Evolutionary conservation across 2,329 filamentous ascomycete species (phyloP), one percentile per base, ranked within the genome.

Genomic region (Trichoderma asperellum): DNA sequence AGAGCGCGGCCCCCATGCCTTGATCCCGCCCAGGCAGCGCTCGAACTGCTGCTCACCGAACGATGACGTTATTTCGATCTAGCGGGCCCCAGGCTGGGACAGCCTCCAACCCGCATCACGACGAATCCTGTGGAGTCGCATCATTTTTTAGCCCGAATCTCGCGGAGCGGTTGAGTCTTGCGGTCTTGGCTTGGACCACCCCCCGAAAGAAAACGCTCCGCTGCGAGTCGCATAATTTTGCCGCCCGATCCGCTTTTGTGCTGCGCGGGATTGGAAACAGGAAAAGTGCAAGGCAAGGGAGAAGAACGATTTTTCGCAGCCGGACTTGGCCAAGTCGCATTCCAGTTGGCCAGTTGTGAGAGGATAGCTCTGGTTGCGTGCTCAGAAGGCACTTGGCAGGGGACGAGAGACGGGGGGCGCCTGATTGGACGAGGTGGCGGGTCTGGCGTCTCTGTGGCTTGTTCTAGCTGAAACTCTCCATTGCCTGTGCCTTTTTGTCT

Each of bases 51-150:
- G 6, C 24, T 55, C 34, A 53, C 49, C 34, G 53, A 47, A 63
- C 18, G 57, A 68, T 68, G 66, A 68, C 66, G 66, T 62, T 68
- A 68, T 68, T 61, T 63, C 58, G 66, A 68, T 68, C 49, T 61
- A 62, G 66, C 49, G 58, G 66, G 37, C 40, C 57, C 53, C 43
- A 52, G 52, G n/a, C 16, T 68, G 63, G 49, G n/a, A 43, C 40
- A 43, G 53, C 37, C 53, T 58, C 37, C n/a, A 58, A 47, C 35
- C 63, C 63, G 53, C 55, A n/a, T 67, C 63, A 67, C 37, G 63
- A 34, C 55, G 27, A 59, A 35, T 49, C 63, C 10, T 59, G 63
- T 67, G 63, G 63, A 67, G 63, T 67, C 37, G 55, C 62, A 49
- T 49, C 55, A 12, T 24, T 24, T 32, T 24, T 35, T 58, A 59